Evolutionary conservation across 2,329 filamentous ascomycete species (phyloP).

Genomic region (Xylariaceae sp.): DNA sequence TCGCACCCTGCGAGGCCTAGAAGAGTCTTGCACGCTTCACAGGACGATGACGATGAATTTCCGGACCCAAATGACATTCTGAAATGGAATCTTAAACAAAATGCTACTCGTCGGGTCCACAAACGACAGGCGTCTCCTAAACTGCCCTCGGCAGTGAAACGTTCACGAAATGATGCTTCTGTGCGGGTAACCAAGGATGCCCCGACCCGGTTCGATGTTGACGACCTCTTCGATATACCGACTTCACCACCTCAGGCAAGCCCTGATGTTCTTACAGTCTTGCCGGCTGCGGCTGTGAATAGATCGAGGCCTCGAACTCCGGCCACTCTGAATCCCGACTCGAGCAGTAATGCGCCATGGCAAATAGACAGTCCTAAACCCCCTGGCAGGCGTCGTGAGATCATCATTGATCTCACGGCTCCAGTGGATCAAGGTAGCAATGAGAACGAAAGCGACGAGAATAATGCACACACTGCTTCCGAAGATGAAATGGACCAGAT

Average conservation of each 20-base stretch:
- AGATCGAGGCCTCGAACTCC: conserved; percentile 10
- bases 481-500: conserved; percentile 37
- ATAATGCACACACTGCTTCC: conserved; percentile 25
- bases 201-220: conserved; percentile 16
- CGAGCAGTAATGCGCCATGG: conserved; percentile 28
- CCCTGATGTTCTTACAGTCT: conserved; percentile 27
- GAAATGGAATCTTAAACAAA: conserved; percentile 26
- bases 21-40: conserved; percentile 22
- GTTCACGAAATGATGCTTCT: conserved; percentile 21
- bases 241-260: conserved; percentile 38
- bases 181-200: conserved; percentile 2
- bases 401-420: conserved; percentile 28
- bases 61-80: conserved; percentile 30
- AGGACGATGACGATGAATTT: conserved; percentile 31
- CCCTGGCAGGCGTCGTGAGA: conserved; percentile 12
- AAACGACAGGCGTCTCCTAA: conserved; percentile 30
- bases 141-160: conserved; percentile 25
- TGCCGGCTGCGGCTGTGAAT: conserved; percentile 19
- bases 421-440: conserved; percentile 19
- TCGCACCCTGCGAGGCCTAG: conserved; percentile 1
- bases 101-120: not conserved
- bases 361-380: conserved; percentile 27
- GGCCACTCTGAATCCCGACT: conserved; percentile 27
- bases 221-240: conserved; percentile 34
- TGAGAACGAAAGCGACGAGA: conserved; percentile 13